Percentiles rank a stretch among this genome's conserved stretches.
Evolutionary conservation across 768 basidiomycete genomes (phyloP).

Genomic region (Chalciporus piperatus): DNA sequence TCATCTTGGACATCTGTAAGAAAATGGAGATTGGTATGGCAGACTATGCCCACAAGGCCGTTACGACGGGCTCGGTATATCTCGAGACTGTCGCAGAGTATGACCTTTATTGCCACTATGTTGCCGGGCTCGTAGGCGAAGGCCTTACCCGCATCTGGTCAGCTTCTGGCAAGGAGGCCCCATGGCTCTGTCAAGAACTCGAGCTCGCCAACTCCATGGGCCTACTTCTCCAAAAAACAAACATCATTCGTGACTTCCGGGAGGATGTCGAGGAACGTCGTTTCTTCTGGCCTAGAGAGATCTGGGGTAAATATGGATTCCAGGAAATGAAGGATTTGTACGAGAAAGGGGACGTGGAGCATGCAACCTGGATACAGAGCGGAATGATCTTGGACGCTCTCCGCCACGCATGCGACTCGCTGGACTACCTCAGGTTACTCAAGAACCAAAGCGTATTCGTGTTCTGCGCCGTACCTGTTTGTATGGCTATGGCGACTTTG

Average conservation of each 20-base stretch:
- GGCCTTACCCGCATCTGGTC: conserved; percentile 88
- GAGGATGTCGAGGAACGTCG: conserved; percentile 86
- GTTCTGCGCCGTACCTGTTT: conserved; percentile 91
- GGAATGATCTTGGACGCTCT: conserved; percentile 89
- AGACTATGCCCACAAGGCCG: conserved; percentile 84
- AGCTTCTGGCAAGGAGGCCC: conserved; percentile 77
- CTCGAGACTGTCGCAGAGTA: conserved; percentile 81
- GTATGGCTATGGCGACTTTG: conserved; percentile 95
- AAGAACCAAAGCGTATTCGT: conserved; percentile 93
- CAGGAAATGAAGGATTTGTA: conserved; percentile 67
- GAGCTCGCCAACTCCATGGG: conserved; percentile 94
- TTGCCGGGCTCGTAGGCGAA: conserved; percentile 96
- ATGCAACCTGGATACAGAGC: conserved; percentile 78
- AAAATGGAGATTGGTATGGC: conserved; percentile 98
- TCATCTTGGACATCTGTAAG: conserved; percentile 77
- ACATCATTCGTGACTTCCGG: conserved; percentile 93
- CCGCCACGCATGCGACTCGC: conserved; percentile 75
- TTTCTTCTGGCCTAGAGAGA: conserved; percentile 93
- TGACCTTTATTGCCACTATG: conserved; percentile 98
- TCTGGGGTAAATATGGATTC: conserved; percentile 83
- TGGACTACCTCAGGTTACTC: conserved; percentile 87
- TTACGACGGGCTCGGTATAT: conserved; percentile 64
- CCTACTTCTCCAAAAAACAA: conserved; percentile 95
- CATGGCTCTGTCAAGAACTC: conserved; percentile 74
- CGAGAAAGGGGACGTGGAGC: conserved; percentile 51